Conservation (phyloP, 2,329 filamentous ascomycete species). For the Dichotomopilus funicola region DNA sequence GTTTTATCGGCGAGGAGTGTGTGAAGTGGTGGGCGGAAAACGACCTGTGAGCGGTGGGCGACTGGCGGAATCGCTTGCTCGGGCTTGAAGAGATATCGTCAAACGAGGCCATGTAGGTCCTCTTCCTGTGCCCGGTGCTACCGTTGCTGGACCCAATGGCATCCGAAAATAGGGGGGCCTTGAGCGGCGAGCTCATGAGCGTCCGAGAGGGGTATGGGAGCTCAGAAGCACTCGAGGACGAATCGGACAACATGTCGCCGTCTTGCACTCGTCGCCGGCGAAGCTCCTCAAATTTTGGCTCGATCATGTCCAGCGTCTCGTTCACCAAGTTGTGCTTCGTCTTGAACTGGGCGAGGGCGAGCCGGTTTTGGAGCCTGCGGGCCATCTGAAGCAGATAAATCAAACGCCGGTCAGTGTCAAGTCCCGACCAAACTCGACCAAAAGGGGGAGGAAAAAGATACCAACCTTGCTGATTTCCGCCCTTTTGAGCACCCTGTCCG, state of each 20-base stretch:
- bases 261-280: slow-evolving; percentile 63
- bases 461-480: slow-evolving; percentile 70
- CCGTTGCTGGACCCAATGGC: slow-evolving; percentile 65
- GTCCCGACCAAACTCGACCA: background rate
- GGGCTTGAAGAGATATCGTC: slow-evolving; percentile 49
- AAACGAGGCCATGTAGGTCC: slow-evolving; percentile 54
- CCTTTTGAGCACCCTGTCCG: slow-evolving; percentile 63
- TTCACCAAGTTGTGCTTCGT: slow-evolving; percentile 94
- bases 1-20: slow-evolving; percentile 81
- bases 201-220: slow-evolving; percentile 60
- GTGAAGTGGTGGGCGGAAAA: slow-evolving; percentile 58
- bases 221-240: slow-evolving; percentile 77
- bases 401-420: slow-evolving; percentile 12
- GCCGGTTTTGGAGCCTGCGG: slow-evolving; percentile 81
- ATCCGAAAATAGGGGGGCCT: slow-evolving; percentile 78
- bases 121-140: slow-evolving; percentile 59
- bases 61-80: slow-evolving; percentile 64
- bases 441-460: slow-evolving; percentile 4
- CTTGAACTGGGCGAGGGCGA: slow-evolving; percentile 95
- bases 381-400: slow-evolving; percentile 62
- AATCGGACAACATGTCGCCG: slow-evolving; percentile 76
- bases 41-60: slow-evolving; percentile 56
- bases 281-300: slow-evolving; percentile 75
- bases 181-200: slow-evolving; percentile 80
- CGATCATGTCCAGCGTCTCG: slow-evolving; percentile 76